These are phyloP conservation scores for Rhodofomes roseus DNA, from an alignment of 1,284 basidiomycete genomes.

Conservation along the genomic window DNA sequence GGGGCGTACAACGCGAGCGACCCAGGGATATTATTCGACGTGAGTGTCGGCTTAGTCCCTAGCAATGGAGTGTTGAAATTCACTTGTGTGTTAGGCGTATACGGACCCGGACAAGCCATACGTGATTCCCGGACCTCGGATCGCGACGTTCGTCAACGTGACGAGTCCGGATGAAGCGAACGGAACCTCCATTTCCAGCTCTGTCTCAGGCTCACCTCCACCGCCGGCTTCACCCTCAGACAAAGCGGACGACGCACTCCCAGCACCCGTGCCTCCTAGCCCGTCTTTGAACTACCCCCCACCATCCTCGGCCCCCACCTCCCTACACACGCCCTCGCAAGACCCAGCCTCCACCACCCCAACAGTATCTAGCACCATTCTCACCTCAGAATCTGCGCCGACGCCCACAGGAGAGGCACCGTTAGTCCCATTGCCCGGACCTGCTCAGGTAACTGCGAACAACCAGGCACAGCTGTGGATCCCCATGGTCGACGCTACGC, in stretches of 20 bases:
- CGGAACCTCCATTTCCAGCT: not conserved
- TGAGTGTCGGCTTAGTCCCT: slow-evolving; percentile 1
- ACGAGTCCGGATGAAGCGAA: not conserved
- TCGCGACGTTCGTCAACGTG: slow-evolving; percentile 11
- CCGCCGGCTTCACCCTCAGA: not conserved
- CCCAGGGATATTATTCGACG: slow-evolving; percentile 46
- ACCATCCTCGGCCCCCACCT: no score
- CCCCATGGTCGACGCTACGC: not conserved
- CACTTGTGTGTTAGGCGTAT: slow-evolving; percentile 10
- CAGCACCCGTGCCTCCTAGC: not conserved
- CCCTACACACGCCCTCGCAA: not conserved
- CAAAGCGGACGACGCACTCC: not conserved
- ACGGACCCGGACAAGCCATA: slow-evolving; percentile 7
- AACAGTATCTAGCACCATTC: not conserved
- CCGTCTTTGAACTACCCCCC: not conserved
- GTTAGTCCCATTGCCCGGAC: not conserved
- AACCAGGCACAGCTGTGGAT: not conserved
- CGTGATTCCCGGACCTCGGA: slow-evolving; percentile 15
- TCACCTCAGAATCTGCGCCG: not conserved
- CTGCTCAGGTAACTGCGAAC: not conserved
- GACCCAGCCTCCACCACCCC: not conserved
- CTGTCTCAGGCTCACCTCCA: not conserved
- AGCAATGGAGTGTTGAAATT: not conserved
- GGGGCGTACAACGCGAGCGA: slow-evolving; percentile 61
- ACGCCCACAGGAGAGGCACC: not conserved